These are phyloP conservation scores for Eucalyptus sideroxylon DNA, from an alignment of 345 rosid species.

Conservation along the genomic window DNA sequence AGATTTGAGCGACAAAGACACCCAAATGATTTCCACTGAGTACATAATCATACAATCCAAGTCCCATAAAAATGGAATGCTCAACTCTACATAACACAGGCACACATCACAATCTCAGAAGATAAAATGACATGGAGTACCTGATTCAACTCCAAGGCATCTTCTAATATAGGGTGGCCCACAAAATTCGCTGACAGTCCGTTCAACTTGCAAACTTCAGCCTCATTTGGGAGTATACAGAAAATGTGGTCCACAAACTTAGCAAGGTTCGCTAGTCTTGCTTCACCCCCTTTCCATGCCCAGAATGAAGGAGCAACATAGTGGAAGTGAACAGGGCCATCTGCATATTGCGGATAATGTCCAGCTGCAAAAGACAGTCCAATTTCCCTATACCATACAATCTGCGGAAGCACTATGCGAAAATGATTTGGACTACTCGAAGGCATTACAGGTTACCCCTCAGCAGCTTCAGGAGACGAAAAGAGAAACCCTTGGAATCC, in stretches of 20 bases:
- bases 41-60: neutral
- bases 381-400: conserved; percentile 24
- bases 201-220: conserved; percentile 38
- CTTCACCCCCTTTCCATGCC: conserved; percentile 98
- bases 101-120: neutral
- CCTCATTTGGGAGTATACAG: conserved; percentile 88
- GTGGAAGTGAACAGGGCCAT: conserved; percentile 57
- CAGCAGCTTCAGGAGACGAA: conserved; percentile 67
- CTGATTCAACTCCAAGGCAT: conserved; percentile 37
- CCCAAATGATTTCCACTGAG: neutral
- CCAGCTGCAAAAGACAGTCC: conserved; percentile 72
- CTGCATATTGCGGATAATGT: conserved; percentile 13
- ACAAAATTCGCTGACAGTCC: conserved; percentile 76
- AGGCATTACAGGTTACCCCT: conserved; percentile 28
- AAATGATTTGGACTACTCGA: conserved; percentile 1
- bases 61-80: neutral
- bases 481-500: conserved; percentile 93
- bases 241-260: conserved; percentile 77
- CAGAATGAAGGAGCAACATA: conserved; percentile 94
- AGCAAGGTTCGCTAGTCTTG: conserved; percentile 54
- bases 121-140: conserved; percentile 14
- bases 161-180: conserved; percentile 87
- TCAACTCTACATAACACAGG: neutral
- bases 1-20: neutral
- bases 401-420: conserved; percentile 1